A percentile compares a stretch with the other conserved stretches of the same genome.
Conservation (phyloP, 2,329 filamentous ascomycete species). For the Sarocladium oryzae region DNA sequence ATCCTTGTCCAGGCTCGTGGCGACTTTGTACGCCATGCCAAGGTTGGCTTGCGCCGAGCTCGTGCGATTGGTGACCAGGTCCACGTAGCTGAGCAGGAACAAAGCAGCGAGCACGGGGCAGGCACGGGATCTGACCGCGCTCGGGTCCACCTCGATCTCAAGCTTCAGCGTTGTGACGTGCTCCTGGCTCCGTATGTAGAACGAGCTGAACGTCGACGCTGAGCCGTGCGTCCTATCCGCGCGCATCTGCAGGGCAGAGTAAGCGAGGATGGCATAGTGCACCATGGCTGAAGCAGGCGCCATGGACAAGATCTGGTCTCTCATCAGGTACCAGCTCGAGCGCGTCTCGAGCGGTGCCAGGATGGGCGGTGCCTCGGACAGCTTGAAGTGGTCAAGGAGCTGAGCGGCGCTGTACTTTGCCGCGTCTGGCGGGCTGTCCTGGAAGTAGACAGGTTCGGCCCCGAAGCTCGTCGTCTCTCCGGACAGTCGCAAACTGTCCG, state of each 20-base stretch:
- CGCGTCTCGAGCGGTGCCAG: conserved; percentile 46
- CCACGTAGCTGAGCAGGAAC: conserved; percentile 49
- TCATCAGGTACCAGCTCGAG: conserved; percentile 43
- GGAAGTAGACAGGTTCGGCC: background rate
- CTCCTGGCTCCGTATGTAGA: background rate
- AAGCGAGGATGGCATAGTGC: conserved; percentile 35
- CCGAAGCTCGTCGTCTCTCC: background rate
- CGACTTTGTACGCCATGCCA: conserved; percentile 40
- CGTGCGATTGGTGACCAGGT: conserved; percentile 37
- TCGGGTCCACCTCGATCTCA: background rate
- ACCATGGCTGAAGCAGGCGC: conserved; percentile 41
- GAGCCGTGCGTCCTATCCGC: background rate
- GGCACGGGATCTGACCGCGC: background rate
- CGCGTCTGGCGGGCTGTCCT: background rate
- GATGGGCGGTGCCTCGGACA: conserved; percentile 44
- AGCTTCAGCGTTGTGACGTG: background rate
- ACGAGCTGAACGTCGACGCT: background rate
- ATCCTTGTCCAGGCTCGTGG: conserved; percentile 33
- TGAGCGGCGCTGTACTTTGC: conserved; percentile 9
- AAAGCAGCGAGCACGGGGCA: conserved; percentile 33
- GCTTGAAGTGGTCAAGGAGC: conserved; percentile 42
- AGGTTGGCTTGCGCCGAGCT: conserved; percentile 42
- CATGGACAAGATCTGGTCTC: conserved; percentile 41
- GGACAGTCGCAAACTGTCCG: background rate
- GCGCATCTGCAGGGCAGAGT: background rate